These are phyloP conservation scores for Plasmodium vinckei DNA, from an alignment of 169 alveolate species.

Conservation along the genomic window DNA sequence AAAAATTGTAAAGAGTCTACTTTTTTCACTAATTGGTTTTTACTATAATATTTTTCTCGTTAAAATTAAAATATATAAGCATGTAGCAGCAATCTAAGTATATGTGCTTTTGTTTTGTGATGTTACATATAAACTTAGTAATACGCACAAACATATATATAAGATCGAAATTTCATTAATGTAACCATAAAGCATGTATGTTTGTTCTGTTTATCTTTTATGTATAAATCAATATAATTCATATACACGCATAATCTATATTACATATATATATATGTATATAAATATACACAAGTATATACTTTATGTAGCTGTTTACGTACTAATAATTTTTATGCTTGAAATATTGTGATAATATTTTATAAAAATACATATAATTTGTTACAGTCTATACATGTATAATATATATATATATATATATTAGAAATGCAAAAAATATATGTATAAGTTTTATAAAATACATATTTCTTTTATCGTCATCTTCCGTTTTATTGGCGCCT, in stretches of 20 bases:
- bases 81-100: too few species aligned
- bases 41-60: too few species aligned
- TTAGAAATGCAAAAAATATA: constrained; percentile 2
- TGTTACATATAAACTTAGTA: too few species aligned
- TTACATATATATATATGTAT: not conserved
- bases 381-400: not conserved
- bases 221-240: not conserved
- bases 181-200: not conserved
- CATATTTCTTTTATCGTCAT: not conserved
- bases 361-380: not conserved
- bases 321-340: not conserved
- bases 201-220: not conserved
- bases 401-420: not conserved
- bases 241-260: not conserved
- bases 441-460: not conserved
- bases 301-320: not conserved
- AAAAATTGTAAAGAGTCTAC: too few species aligned
- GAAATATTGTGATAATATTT: not conserved
- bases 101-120: too few species aligned
- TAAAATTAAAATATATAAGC: too few species aligned
- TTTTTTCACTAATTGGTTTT: too few species aligned
- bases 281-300: not conserved
- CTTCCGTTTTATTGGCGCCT: not conserved
- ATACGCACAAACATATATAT: not conserved
- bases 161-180: not conserved